phyloP scores from a whole-genome alignment of 148 eudicot genomes.

The Nepenthes mirabilis region DNA sequence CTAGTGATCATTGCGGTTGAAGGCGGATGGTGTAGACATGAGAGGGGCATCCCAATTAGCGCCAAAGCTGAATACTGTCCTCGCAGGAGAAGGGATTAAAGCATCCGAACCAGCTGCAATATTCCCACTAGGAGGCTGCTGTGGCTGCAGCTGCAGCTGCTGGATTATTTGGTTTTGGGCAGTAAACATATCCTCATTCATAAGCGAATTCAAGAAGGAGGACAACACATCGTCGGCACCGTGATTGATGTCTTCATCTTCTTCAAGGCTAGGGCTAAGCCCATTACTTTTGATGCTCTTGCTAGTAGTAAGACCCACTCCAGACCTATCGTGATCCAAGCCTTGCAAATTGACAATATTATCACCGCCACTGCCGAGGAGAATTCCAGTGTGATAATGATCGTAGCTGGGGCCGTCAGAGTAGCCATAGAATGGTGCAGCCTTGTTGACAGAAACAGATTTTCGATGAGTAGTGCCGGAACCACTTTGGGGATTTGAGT shows the following conservation, averaged over 20 bases:
- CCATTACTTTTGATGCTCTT: background rate
- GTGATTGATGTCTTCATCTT: constrained; percentile 6
- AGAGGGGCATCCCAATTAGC: constrained; percentile 22
- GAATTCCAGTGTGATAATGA: background rate
- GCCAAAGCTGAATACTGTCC: constrained; percentile 7
- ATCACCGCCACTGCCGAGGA: background rate
- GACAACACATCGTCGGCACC: constrained; percentile 11
- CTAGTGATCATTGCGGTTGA: constrained; percentile 6
- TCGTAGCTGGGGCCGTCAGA: background rate
- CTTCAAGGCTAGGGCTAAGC: constrained; percentile 6
- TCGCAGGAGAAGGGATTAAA: constrained; percentile 9
- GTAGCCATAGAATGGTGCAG: background rate
- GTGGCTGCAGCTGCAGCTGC: background rate
- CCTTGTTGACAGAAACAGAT: background rate
- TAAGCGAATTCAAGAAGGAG: constrained; percentile 10
- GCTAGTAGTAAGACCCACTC: constrained; percentile 2
- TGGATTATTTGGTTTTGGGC: constrained; percentile 3
- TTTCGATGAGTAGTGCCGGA: background rate
- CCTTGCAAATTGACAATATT: constrained; percentile 2
- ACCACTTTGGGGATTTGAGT: background rate
- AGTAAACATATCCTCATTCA: constrained; percentile 14
- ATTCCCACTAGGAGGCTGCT: constrained; percentile 1
- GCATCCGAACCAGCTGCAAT: constrained; percentile 4
- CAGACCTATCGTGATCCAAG: background rate
- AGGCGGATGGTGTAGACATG: constrained; percentile 8